phyloP scores from a whole-genome alignment of 2,329 filamentous ascomycete genomes.

The Corniculantispora saksenae region DNA sequence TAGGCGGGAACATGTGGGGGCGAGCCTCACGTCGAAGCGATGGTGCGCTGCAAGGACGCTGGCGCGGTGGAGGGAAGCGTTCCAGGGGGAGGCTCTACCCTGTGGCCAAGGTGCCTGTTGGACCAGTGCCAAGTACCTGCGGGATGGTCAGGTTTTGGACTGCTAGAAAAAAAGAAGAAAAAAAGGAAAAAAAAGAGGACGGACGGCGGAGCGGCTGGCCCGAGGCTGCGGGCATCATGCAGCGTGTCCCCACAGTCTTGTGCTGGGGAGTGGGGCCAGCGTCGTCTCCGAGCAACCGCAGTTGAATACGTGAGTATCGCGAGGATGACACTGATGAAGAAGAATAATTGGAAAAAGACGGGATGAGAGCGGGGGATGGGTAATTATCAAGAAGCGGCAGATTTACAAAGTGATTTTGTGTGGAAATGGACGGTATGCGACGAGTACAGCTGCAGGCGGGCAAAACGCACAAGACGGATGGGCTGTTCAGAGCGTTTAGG shows the following conservation, averaged over 20 bases:
- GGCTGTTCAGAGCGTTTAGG: neutral
- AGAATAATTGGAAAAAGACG: neutral
- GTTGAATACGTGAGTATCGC: neutral
- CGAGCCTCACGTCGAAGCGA: neutral
- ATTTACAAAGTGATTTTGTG: neutral
- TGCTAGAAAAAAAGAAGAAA: neutral
- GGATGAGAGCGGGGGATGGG: neutral
- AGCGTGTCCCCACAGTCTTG: neutral
- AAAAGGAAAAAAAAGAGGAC: neutral
- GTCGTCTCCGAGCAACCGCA: constrained; percentile 8
- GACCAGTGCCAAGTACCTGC: no score
- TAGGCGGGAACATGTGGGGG: neutral
- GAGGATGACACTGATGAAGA: neutral
- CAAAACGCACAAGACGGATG: neutral
- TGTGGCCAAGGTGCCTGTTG: no score
- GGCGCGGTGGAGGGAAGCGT: no score
- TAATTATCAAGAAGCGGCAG: neutral
- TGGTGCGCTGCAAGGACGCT: neutral
- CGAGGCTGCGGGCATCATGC: neutral
- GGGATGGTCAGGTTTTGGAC: neutral
- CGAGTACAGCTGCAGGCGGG: neutral
- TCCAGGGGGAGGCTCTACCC: no score
- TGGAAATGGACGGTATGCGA: neutral
- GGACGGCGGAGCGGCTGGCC: neutral
- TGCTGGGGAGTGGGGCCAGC: neutral